These are phyloP conservation scores for Xylariaceae sp. DNA, from an alignment of 2,329 filamentous ascomycete species.

Conservation along the genomic window DNA sequence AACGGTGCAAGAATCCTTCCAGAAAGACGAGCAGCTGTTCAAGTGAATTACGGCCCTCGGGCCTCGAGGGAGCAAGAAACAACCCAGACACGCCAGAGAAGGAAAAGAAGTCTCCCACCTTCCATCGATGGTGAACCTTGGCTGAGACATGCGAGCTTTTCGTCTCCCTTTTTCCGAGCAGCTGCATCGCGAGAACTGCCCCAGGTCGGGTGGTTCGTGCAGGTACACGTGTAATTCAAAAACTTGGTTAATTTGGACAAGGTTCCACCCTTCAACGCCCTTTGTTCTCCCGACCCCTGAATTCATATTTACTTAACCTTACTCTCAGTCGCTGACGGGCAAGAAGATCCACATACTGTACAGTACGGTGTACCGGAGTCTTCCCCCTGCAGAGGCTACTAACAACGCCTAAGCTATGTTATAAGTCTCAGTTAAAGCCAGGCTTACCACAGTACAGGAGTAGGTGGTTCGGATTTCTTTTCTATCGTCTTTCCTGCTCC, in stretches of 20 bases:
- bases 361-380: conserved; percentile 5
- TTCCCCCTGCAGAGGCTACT: not conserved
- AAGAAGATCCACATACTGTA: not conserved
- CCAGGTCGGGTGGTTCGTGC: not conserved
- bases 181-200: not conserved
- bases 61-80: not conserved
- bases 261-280: conserved; percentile 16
- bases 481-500: conserved; percentile 1
- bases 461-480: not conserved
- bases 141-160: conserved; percentile 12
- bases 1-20: not conserved
- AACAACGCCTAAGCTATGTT: not conserved
- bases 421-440: conserved; percentile 4
- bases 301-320: conserved; percentile 5
- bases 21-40: not conserved
- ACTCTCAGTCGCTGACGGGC: conserved; percentile 10
- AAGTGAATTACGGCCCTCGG: not conserved
- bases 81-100: not conserved
- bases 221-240: conserved; percentile 13
- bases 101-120: not conserved
- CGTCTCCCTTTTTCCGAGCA: conserved; percentile 3
- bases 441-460: too few species aligned
- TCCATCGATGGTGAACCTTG: conserved; percentile 1
- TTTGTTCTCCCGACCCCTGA: conserved; percentile 16
- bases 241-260: conserved; percentile 14